phyloP scores from a whole-genome alignment of 345 rosid genomes.

The Eucalyptus viminalis region DNA sequence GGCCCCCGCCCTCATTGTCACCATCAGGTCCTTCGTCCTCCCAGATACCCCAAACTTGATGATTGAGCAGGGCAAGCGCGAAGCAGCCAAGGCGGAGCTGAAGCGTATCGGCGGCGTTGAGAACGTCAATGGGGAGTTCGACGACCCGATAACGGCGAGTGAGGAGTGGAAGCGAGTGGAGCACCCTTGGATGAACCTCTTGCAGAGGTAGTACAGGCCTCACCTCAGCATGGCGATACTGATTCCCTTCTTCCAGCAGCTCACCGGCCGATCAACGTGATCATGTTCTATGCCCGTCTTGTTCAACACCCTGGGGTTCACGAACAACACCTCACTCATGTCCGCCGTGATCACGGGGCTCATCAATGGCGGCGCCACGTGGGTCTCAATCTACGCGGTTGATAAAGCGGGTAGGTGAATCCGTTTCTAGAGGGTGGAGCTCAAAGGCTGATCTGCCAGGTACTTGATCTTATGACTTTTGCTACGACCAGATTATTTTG shows the following conservation, averaged over 20 bases:
- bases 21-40: not conserved
- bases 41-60: not conserved
- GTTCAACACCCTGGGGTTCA: not conserved
- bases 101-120: not conserved
- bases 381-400: not conserved
- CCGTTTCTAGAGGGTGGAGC: conserved; percentile 38
- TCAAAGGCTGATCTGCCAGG: conserved; percentile 11
- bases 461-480: no score
- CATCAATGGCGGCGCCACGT: not conserved
- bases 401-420: conserved; percentile 13
- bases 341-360: not conserved
- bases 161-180: not conserved
- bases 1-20: not conserved
- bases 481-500: no score
- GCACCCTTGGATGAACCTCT: not conserved
- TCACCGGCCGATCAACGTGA: not conserved
- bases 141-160: not conserved
- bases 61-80: not conserved
- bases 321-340: not conserved
- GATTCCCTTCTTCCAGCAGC: not conserved
- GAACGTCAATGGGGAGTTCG: not conserved
- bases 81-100: not conserved
- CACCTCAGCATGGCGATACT: not conserved
- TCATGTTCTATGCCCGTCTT: not conserved
- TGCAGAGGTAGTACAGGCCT: not conserved